These are phyloP conservation scores for Priceomyces melissophilus DNA, from an alignment of 805 yeast genomes.

Conservation along the genomic window DNA sequence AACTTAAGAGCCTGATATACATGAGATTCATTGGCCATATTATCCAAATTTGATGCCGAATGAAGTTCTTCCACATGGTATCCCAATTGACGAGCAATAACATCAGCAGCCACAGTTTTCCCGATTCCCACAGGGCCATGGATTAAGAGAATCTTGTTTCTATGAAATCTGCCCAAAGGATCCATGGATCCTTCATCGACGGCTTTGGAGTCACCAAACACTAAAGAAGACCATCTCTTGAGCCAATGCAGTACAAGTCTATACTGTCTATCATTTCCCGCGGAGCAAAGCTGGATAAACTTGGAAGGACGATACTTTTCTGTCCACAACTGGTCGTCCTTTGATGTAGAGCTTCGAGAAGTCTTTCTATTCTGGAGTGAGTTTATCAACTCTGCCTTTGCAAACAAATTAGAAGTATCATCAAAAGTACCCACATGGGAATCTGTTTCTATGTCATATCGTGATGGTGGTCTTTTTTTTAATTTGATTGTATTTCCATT, in stretches of 20 bases:
- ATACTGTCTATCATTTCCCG: conserved; percentile 43
- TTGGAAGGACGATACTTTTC: conserved; percentile 38
- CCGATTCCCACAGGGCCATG: conserved; percentile 96
- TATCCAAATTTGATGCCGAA: conserved; percentile 53
- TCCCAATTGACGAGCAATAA: conserved; percentile 77
- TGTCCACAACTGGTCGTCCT: conserved; percentile 27
- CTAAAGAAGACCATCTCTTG: conserved; percentile 33
- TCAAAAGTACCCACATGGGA: background rate
- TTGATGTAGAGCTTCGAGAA: background rate
- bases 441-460: background rate
- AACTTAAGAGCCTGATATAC: conserved; percentile 30
- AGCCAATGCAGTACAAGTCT: conserved; percentile 39
- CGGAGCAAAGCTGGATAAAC: conserved; percentile 38
- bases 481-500: conserved; percentile 16
- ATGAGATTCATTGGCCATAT: conserved; percentile 28
- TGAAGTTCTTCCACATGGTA: conserved; percentile 80
- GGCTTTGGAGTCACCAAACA: conserved; percentile 22
- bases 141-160: conserved; percentile 60
- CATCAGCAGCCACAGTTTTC: conserved; percentile 84
- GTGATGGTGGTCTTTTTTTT: conserved; percentile 8
- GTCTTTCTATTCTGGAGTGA: conserved; percentile 12
- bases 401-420: conserved; percentile 12
- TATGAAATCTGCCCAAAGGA: conserved; percentile 33
- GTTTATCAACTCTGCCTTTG: conserved; percentile 16
- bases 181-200: conserved; percentile 18